phyloP scores from a whole-genome alignment of 139 green algal species.

The Tetraselmis chui region DNA sequence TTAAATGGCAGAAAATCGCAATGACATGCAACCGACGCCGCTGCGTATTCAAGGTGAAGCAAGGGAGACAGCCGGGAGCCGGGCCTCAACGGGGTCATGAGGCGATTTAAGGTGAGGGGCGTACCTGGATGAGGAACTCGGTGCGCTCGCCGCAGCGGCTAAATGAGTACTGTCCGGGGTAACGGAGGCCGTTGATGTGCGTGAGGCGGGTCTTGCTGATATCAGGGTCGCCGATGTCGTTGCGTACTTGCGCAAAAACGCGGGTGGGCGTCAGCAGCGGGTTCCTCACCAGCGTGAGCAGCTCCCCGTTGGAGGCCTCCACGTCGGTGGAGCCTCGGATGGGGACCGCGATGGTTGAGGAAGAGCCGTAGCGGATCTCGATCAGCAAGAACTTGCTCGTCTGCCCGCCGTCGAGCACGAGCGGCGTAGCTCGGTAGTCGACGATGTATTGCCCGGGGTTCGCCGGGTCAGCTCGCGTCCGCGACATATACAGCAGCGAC shows the following conservation, averaged over 20 bases:
- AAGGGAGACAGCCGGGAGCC: too few species aligned
- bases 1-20: too few species aligned
- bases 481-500: neutral
- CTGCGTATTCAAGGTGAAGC: too few species aligned
- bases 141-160: neutral
- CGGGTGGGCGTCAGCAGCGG: neutral
- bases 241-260: neutral
- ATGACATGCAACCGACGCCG: too few species aligned
- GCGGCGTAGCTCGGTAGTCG: neutral
- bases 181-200: neutral
- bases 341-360: neutral
- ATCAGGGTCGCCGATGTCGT: neutral
- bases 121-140: neutral
- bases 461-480: neutral
- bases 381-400: neutral
- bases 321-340: neutral
- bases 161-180: neutral
- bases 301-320: neutral
- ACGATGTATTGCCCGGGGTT: slow-evolving; percentile 3
- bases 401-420: neutral
- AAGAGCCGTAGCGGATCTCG: neutral
- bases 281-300: neutral
- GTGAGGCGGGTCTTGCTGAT: neutral
- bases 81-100: too few species aligned
- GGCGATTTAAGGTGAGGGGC: too few species aligned